Percentiles rank a stretch among this genome's conserved stretches.
phyloP scores from a whole-genome alignment of 2,329 filamentous ascomycete genomes.

The Thelonectria discophora region DNA sequence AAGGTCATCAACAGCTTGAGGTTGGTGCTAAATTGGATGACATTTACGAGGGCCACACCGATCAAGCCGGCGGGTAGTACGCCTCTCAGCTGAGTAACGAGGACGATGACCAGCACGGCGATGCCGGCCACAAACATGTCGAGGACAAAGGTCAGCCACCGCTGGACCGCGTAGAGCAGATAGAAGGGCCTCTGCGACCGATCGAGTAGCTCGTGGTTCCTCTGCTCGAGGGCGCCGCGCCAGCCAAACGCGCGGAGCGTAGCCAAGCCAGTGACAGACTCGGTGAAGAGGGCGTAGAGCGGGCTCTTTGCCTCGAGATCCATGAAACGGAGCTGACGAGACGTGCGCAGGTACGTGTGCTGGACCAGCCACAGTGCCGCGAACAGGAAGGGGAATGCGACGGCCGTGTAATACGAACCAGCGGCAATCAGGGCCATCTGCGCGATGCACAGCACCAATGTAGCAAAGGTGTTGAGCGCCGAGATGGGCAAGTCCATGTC shows the following conservation, averaged over 20 bases:
- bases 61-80: conserved; percentile 47
- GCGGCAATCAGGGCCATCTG: conserved; percentile 43
- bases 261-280: conserved; percentile 61
- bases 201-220: conserved; percentile 57
- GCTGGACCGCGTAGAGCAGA: conserved; percentile 64
- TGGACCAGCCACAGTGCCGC: conserved; percentile 59
- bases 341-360: conserved; percentile 66
- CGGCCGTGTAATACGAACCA: conserved; percentile 51
- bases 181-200: conserved; percentile 66
- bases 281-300: conserved; percentile 63
- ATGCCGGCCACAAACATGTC: conserved; percentile 59
- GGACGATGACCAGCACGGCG: conserved; percentile 55
- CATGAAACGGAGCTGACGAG: conserved; percentile 64
- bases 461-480: conserved; percentile 30
- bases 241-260: conserved; percentile 67
- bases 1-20: conserved; percentile 16
- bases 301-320: conserved; percentile 68
- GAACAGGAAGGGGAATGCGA: conserved; percentile 59
- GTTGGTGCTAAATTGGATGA: conserved; percentile 46
- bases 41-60: conserved; percentile 50
- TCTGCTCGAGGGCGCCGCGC: conserved; percentile 51
- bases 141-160: conserved; percentile 63
- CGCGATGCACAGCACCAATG: neutral
- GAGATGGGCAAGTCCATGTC: conserved; percentile 48
- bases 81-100: conserved; percentile 55